These are phyloP conservation scores for Thraustochytrium striatum DNA, from an alignment of 352 stramenopile species.

Conservation along the genomic window DNA sequence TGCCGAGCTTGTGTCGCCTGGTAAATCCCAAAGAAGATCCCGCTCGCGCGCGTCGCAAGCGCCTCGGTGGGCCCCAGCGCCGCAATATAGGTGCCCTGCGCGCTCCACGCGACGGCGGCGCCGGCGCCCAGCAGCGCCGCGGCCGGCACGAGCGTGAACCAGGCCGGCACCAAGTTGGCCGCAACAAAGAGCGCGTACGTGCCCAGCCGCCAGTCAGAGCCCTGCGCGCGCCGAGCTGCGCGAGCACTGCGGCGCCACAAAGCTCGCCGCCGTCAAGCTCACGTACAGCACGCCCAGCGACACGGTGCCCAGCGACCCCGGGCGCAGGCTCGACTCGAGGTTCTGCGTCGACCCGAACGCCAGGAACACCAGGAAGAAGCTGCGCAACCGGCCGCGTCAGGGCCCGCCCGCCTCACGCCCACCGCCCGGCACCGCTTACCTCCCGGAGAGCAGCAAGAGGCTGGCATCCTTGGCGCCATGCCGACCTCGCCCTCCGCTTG, in stretches of 20 bases:
- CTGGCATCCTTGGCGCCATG: no score
- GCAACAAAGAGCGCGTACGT: conserved; percentile 20
- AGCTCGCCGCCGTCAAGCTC: neutral
- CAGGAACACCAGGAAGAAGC: conserved; percentile 36
- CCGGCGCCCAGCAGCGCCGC: conserved; percentile 2
- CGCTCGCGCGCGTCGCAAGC: neutral
- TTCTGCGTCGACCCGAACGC: conserved; percentile 30
- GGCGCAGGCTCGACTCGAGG: conserved; percentile 23
- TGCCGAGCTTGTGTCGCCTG: conserved; percentile 4
- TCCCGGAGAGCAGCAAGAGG: no score
- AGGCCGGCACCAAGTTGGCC: neutral
- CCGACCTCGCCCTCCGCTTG: no score
- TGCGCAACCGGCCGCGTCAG: no score
- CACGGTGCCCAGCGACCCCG: neutral
- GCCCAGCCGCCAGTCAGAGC: neutral
- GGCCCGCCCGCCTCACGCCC: no score
- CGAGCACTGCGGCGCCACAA: neutral
- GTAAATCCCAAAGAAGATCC: conserved; percentile 19
- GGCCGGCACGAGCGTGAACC: conserved; percentile 13
- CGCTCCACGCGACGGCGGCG: conserved; percentile 11
- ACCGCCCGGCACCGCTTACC: no score
- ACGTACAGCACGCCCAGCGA: conserved; percentile 34
- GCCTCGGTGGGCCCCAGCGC: neutral
- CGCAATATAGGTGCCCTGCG: conserved; percentile 1
- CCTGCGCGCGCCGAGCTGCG: neutral